Percentiles rank a stretch among this genome's conserved stretches.
phyloP scores from a whole-genome alignment of 495 filamentous ascomycete genomes.

The Talaromyces wortmannii region DNA sequence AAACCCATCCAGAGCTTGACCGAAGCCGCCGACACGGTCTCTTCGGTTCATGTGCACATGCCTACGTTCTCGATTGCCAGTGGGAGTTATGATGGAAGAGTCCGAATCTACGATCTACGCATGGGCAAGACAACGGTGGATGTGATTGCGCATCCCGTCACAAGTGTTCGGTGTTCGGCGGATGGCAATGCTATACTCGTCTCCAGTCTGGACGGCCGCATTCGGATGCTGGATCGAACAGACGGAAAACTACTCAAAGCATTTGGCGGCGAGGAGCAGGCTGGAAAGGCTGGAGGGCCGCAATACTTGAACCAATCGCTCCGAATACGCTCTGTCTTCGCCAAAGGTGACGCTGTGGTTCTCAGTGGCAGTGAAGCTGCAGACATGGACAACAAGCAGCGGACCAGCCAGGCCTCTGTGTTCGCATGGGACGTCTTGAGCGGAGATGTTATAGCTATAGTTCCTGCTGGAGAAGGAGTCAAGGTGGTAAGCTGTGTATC shows the following conservation, averaged over 20 bases:
- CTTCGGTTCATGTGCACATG: conserved; percentile 44
- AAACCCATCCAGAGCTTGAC: conserved; percentile 72
- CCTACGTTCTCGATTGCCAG: conserved; percentile 36
- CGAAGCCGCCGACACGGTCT: conserved; percentile 76
- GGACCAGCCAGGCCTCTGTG: conserved; percentile 50
- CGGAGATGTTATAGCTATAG: conserved; percentile 56
- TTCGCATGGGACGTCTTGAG: conserved; percentile 88
- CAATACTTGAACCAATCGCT: conserved; percentile 60
- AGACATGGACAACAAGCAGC: conserved; percentile 18
- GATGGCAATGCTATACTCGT: conserved; percentile 72
- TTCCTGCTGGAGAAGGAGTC: conserved; percentile 50
- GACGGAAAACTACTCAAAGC: conserved; percentile 68
- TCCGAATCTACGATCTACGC: conserved; percentile 81
- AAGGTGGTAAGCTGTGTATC: conserved; percentile 59
- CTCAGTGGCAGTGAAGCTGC: conserved; percentile 72
- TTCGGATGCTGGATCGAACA: conserved; percentile 75
- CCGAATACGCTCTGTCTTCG: conserved; percentile 65
- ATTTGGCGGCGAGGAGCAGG: conserved; percentile 47
- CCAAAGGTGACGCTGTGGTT: conserved; percentile 67
- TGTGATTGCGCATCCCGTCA: conserved; percentile 50
- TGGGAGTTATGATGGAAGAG: conserved; percentile 82
- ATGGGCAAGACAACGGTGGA: conserved; percentile 71
- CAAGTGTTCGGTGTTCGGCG: conserved; percentile 60
- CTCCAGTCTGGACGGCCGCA: conserved; percentile 64
- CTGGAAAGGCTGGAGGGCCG: conserved; percentile 1